Base-by-base conservation (phyloP, 148 eudicot genomes). In the Drosera capensis region DNA sequence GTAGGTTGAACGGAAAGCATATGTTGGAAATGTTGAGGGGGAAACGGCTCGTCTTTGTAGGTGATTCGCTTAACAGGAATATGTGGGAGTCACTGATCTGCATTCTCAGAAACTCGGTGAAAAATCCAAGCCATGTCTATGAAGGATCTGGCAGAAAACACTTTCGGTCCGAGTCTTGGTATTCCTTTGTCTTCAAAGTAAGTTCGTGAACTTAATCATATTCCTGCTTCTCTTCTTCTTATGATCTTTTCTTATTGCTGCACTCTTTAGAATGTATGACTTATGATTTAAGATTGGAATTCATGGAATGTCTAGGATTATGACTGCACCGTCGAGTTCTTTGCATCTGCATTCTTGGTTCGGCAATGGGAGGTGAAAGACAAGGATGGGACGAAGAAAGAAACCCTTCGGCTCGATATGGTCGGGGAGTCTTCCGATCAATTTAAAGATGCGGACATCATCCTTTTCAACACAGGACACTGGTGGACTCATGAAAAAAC, bases 51-150 rank as follows among this genome's bases (percentile, higher is more conserved):
- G 94, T 79, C 2, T 73, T 61, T 42, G 84, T 84, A 20, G 94
- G 94, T 25, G 94, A 84, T 59, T 84, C 94, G n/a, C 39, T 84
- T 63, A 84, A 79, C 54, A 76, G 85, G 58, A 84, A 84, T 56
- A 84, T 79, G 94, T 84, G 94, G 94, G 85, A 79, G 20, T 84
- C 94, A 20, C 61, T 84, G 53, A 70, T 84, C 23, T 84, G 94
- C 46, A 43, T 67, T 13, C 75, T 84, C 7, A 48, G 74, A 49
- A 73, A 70, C 48, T 63, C 81, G 5, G 72, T 74, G 43, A 26
- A 62, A 45, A 56, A 84, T 41, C 71, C 76, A 36, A 73, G 42
- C 44, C 57, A 55, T 50, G 82, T 84, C 11, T 76, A 64, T 58
- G 94, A 84, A 64, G 82, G 73, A 28, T 79, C 81, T 59, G 84